Percentiles rank a stretch among this genome's conserved stretches.
Evolutionary conservation across 1,284 basidiomycete species (phyloP).

Genomic region (Trichosporon faecale): DNA sequence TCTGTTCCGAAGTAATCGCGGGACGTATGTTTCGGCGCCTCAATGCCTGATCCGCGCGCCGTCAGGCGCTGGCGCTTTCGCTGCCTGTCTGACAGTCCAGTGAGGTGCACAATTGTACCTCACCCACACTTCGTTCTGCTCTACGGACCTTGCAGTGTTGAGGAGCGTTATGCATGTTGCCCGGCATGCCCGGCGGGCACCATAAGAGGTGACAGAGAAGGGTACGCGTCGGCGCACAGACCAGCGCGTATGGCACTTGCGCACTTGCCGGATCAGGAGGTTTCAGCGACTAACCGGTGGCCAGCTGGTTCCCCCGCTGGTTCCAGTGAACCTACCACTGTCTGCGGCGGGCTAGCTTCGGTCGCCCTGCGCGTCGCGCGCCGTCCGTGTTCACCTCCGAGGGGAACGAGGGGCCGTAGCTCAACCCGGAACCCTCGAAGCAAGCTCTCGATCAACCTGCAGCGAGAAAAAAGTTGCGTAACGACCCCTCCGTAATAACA

Average conservation of each 20-base stretch:
- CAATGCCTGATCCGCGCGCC: background rate
- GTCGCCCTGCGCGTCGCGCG: too few relatives aligned
- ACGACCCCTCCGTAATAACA: too few relatives aligned
- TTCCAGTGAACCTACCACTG: too few relatives aligned
- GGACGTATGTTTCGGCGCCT: background rate
- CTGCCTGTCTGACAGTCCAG: too few relatives aligned
- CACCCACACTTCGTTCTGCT: too few relatives aligned
- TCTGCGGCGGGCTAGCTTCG: too few relatives aligned
- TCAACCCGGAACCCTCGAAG: too few relatives aligned
- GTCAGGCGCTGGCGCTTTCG: background rate
- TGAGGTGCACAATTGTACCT: too few relatives aligned
- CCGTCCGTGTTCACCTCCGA: too few relatives aligned
- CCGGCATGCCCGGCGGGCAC: background rate
- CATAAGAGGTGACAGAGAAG: background rate
- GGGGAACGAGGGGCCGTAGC: too few relatives aligned
- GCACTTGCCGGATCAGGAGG: background rate
- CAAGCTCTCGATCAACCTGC: too few relatives aligned
- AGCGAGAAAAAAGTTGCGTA: too few relatives aligned
- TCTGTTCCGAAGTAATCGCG: background rate
- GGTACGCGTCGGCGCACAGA: constrained; percentile 1
- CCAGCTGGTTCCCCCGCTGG: background rate
- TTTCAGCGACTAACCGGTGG: background rate
- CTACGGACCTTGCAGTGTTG: background rate
- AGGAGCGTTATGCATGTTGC: background rate
- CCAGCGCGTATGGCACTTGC: background rate